Percentiles rank a stretch among this genome's conserved stretches.
Conservation (phyloP, 371 early-diverging fungal species). For the Mortierella sp. region DNA sequence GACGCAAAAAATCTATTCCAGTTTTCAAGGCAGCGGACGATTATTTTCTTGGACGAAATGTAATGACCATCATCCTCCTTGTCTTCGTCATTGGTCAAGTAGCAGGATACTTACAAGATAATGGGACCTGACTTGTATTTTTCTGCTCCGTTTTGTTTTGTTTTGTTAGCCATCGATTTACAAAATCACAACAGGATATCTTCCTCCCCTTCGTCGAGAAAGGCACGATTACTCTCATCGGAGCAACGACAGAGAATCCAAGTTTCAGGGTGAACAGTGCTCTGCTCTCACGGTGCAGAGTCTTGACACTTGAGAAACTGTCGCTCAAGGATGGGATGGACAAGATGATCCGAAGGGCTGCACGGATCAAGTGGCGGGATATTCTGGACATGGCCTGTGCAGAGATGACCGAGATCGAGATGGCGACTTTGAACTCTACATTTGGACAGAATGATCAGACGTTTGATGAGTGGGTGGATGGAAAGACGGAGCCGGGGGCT, state of each 20-base stretch:
- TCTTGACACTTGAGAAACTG: conserved; percentile 81
- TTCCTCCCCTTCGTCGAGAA: conserved; percentile 87
- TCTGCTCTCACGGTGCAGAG: conserved; percentile 84
- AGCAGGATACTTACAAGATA: neutral
- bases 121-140: neutral
- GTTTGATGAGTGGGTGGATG: conserved; percentile 50
- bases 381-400: conserved; percentile 58
- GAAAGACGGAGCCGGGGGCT: conserved; percentile 62
- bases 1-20: conserved; percentile 73
- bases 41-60: conserved; percentile 91
- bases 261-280: conserved; percentile 90
- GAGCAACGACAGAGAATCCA: conserved; percentile 94
- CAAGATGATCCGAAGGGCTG: conserved; percentile 70
- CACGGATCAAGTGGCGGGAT: conserved; percentile 60
- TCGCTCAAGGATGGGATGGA: conserved; percentile 65
- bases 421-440: conserved; percentile 16
- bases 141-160: neutral
- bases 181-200: conserved; percentile 90
- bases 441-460: conserved; percentile 58
- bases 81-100: neutral
- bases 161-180: conserved; percentile 80
- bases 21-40: conserved; percentile 74
- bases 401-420: conserved; percentile 38
- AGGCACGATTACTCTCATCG: conserved; percentile 84
- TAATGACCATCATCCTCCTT: neutral